Conservation (phyloP, 179 eudicot genomes). For the Amaranthus tricolor region DNA sequence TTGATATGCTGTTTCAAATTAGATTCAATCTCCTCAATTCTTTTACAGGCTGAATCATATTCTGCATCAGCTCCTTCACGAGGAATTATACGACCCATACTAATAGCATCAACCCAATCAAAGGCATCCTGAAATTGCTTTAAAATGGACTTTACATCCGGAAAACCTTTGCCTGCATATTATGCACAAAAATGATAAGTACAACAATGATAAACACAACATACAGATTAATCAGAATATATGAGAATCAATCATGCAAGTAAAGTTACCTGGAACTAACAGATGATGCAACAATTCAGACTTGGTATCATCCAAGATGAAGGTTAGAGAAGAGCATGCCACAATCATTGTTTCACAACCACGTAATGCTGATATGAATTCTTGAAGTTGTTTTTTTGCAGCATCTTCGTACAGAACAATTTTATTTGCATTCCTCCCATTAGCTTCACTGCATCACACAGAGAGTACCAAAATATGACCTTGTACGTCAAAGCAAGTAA, state of each 20-base stretch:
- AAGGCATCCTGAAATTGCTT: conserved; percentile 77
- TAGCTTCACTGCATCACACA: conserved; percentile 66
- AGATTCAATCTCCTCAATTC: conserved; percentile 55
- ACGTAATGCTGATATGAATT: conserved; percentile 79
- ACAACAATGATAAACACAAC: conserved; percentile 24
- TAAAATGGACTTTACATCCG: conserved; percentile 54
- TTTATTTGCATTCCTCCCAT: conserved; percentile 85
- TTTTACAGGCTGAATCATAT: conserved; percentile 71
- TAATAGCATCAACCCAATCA: conserved; percentile 92
- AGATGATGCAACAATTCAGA: conserved; percentile 64
- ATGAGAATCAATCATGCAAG: conserved; percentile 8
- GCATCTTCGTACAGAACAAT: conserved; percentile 94
- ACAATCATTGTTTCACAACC: conserved; percentile 76
- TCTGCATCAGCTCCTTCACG: conserved; percentile 73
- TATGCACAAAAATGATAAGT: conserved; percentile 23
- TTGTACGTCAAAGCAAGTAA: conserved; percentile 6
- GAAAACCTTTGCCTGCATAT: conserved; percentile 74
- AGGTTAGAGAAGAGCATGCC: conserved; percentile 75
- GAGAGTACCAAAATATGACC: conserved; percentile 20
- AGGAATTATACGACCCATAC: conserved; percentile 89
- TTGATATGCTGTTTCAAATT: conserved; percentile 60
- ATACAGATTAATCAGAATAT: conserved; percentile 9
- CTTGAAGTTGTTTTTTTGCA: conserved; percentile 84
- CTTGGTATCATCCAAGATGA: conserved; percentile 53
- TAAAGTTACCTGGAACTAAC: conserved; percentile 62